These are phyloP conservation scores for Coniochaeta sp. DNA, from an alignment of 2,329 filamentous ascomycete genomes.

Conservation along the genomic window DNA sequence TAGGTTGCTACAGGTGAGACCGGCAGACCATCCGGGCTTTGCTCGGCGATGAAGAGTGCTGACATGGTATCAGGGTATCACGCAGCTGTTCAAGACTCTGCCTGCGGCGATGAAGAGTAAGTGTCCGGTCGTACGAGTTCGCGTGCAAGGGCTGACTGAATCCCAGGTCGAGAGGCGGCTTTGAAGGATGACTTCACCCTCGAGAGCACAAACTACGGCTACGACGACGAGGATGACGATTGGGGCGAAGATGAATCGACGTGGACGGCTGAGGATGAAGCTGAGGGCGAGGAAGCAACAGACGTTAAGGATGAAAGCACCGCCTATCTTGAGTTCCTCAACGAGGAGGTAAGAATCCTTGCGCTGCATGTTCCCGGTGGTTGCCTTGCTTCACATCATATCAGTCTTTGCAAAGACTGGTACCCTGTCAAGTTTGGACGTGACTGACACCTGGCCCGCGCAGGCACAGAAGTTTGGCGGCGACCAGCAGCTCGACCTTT, in stretches of 20 bases:
- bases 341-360: constrained; percentile 63
- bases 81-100: constrained; percentile 84
- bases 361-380: neutral
- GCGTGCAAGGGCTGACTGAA: constrained; percentile 15
- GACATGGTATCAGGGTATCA: constrained; percentile 53
- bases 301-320: constrained; percentile 85
- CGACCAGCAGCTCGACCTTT: constrained; percentile 54
- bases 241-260: constrained; percentile 76
- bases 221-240: constrained; percentile 62
- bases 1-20: constrained; percentile 59
- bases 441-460: constrained; percentile 11
- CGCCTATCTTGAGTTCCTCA: constrained; percentile 92
- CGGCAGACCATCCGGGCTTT: neutral
- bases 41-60: neutral
- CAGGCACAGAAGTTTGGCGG: constrained; percentile 78
- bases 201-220: constrained; percentile 41
- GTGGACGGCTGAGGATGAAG: constrained; percentile 69
- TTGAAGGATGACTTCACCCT: constrained; percentile 79
- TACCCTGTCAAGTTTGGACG: neutral
- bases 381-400: neutral
- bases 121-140: constrained; percentile 18
- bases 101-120: constrained; percentile 79
- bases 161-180: constrained; percentile 76
- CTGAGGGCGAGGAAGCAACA: constrained; percentile 52
- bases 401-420: neutral